phyloP scores from a whole-genome alignment of 2,329 filamentous ascomycete genomes.

The Claviceps africana region DNA sequence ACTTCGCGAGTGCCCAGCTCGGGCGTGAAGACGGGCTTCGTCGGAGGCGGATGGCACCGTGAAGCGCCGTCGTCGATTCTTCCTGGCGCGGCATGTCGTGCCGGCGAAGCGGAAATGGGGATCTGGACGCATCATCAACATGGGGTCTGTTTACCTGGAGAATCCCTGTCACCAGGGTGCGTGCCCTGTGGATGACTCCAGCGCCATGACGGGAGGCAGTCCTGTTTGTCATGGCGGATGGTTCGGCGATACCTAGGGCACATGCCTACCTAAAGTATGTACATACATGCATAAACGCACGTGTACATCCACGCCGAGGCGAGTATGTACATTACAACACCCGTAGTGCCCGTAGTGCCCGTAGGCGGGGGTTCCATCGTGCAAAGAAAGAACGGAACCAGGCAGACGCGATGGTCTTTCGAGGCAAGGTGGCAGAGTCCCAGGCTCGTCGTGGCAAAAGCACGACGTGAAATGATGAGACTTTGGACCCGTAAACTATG shows the following conservation, averaged over 20 bases:
- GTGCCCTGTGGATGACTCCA: slow-evolving; percentile 15
- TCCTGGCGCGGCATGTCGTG: slow-evolving; percentile 58
- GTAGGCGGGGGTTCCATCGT: neutral
- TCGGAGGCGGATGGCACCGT: slow-evolving; percentile 30
- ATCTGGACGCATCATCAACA: slow-evolving; percentile 39
- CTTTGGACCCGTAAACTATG: no score
- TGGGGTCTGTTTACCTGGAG: slow-evolving; percentile 36
- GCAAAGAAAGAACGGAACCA: no score
- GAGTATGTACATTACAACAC: neutral
- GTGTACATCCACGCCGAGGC: neutral
- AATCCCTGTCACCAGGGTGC: slow-evolving; percentile 28
- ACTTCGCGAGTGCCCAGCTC: slow-evolving; percentile 15
- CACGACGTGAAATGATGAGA: no score
- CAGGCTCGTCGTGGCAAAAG: no score
- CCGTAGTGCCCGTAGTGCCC: neutral
- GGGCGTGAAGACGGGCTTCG: slow-evolving; percentile 25
- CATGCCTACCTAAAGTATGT: no score
- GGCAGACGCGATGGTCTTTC: no score
- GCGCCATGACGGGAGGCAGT: slow-evolving; percentile 29
- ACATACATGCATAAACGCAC: neutral
- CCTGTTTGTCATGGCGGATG: slow-evolving; percentile 21
- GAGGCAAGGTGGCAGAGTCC: no score
- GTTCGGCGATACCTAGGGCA: slow-evolving; percentile 8
- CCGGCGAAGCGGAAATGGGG: slow-evolving; percentile 37
- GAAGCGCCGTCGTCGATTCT: slow-evolving; percentile 36